Base-by-base conservation (phyloP, 2,329 filamentous ascomycete species). In the Septoria petroselini region DNA sequence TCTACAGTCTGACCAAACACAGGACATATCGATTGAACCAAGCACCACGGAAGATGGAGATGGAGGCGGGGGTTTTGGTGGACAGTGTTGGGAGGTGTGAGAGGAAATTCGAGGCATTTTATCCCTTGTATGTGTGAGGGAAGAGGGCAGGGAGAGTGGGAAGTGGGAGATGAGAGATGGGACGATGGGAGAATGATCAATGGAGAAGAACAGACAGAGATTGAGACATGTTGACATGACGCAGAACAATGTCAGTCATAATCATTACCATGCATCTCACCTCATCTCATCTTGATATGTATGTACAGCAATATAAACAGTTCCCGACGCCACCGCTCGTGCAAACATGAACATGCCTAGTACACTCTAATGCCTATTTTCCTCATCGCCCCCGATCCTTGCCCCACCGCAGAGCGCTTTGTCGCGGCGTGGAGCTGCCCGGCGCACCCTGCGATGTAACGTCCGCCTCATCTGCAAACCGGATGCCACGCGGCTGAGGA, bases 401-500 rank as follows among this genome's bases (percentile, higher is more conserved):
- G 7, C 63, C 64, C 64, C 64, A 66, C 21, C 57, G 56, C 40
- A 66, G 44, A 18, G 57, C 59, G 40, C 58, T 63, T 48, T 63
- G 60, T 48, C 60, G 52, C 25, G 53, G 52, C 37, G 44, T 34
- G 11, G 46, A 46, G 18, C 27, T 30, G n/a, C 21, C 19, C 23
- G 41, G 25, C 12, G 25, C 11, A 12, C n/a, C 14, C 31, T 54
- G 44, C 23, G 45, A 29, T 18, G 38, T 33, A 37, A 49, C 35
- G 18, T 38, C 21, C 19, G 34, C 47, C 29, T 50, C 29, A 45
- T 64, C 63, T 39, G 62, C 63, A 53, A 65, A 65, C 5, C 63
- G 54, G 31, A 65, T 64, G 9, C 52, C 57, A 23, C 50, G 43
- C 38, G 34, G 46, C 35, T 52, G 43, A 21, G 50, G 46, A 38